Evolutionary conservation across 2,329 filamentous ascomycete species (phyloP), one percentile per base, ranked within the genome.

Genomic region (Emydomyces testavorans): DNA sequence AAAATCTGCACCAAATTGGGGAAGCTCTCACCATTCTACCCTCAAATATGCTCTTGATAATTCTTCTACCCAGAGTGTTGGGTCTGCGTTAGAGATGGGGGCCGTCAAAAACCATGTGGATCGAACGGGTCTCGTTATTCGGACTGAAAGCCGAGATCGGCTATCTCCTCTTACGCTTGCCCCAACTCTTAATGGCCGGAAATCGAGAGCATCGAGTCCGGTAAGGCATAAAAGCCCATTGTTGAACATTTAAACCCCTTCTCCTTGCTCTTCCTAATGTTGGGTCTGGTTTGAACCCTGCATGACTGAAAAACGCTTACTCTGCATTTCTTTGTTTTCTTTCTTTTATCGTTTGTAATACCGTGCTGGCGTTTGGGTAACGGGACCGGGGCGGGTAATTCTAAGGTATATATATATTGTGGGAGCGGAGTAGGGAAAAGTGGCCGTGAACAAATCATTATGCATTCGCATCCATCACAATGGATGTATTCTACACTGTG

Each of bases 81-180:
- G 35, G 61, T 66, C 54, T 58, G 62, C 37, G 56, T 53, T 37
- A 56, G 61, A 41, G 34, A 46, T 46, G 18, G 44, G 24, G 15
- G 6, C 21, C 10, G 28, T 39, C 16, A 48, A 48, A 28, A 49
- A 41, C 15, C 62, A 71, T 7, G 75, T 77, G 54, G 76, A 78
- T 48, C 67, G 87, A 32, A 80, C 77, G 39, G 89, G 89, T 1
- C 63, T 95, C 53, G 80, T 85, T 46, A 77, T 87, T 2, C 73
- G 90, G 55, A 93, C 85, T 0, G 90, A 95, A 61, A 94, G 87
- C 61, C 74, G 87, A 46, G 92, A 96, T 61, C 75, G 85, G 50
- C 66, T 95, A 31, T 72, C 76, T 13, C 74, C 71, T 6, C 61
- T 77, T 11, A 75, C 69, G 64, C 49, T 68, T 24, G 65, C 63